Base-by-base conservation (phyloP, 495 filamentous ascomycete genomes). In the Lasiosphaeria miniovina region DNA sequence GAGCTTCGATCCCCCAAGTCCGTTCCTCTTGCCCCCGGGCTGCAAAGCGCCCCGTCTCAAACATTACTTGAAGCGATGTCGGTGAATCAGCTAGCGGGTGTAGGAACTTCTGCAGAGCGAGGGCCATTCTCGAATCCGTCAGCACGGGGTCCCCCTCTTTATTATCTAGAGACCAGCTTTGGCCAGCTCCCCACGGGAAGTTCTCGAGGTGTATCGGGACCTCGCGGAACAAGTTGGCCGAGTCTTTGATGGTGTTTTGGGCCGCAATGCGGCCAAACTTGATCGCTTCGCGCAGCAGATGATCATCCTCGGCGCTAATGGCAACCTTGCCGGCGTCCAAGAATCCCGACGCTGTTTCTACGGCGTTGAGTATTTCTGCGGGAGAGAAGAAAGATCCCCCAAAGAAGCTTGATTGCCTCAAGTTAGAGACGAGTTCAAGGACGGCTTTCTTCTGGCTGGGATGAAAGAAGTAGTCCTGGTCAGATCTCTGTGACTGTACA, bases 391-490 rank as follows among this genome's bases (percentile, higher is more conserved):
- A 91, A 8, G 87, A 87, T 0, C 77, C 80, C 80, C 93, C 96
- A 75, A 91, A 94, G 66, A 96, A 96, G 45, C 88, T 88, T n/a
- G 90, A 86, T 66, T 95, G 89, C 32, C 89, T 80, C 36, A 98
- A 75, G 68, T 98, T 96, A 54, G 79, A 81, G 12, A 93, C 86
- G 0, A 93, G 77, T 35, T 83, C 74, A 49, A 82, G 74, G 0
- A 96, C 75, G 52, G 79, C 74, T 45, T 82, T 85, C 32, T 82
- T 71, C 65, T 91, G 93, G 6, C 80, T 82, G 0, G 84, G 80
- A 56, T 96, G 86, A 64, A 96, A 96, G 66, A 98, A 87, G 65
- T 96, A 98, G 67, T 98, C 93, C 36, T 80, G 77, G 64, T 91
- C 93, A 6, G 80, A 81, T 11, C 91, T 79, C 63, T 96, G 89